Percentiles rank a stretch among this genome's conserved stretches.
phyloP scores from a whole-genome alignment of 371 early-diverging fungal genomes.

The Catenaria anguillulae region DNA sequence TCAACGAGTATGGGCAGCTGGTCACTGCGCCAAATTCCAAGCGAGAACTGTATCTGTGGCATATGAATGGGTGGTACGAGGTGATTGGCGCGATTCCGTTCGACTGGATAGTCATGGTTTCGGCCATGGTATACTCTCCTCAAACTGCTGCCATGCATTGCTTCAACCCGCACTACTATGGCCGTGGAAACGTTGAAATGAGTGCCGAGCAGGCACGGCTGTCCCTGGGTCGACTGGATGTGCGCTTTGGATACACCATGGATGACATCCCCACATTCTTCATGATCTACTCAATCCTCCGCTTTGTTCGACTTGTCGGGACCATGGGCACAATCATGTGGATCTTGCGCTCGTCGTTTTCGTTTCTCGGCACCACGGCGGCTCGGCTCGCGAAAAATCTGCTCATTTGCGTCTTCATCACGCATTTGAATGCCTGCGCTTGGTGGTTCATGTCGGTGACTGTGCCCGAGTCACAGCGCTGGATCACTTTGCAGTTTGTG shows the following conservation, averaged over 20 bases:
- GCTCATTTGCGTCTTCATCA: background rate
- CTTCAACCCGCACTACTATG: background rate
- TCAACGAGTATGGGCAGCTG: constrained; percentile 6
- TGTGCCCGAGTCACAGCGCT: background rate
- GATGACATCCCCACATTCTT: too few relatives aligned
- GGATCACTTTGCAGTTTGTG: too few relatives aligned
- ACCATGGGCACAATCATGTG: constrained; percentile 2
- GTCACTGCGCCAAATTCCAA: background rate
- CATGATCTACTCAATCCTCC: background rate
- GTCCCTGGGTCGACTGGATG: too few relatives aligned
- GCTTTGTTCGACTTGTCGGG: background rate
- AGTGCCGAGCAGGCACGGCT: too few relatives aligned
- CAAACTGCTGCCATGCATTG: background rate
- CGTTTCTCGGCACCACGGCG: background rate
- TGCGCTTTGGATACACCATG: too few relatives aligned
- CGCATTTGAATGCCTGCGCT: background rate
- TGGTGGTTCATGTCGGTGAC: background rate
- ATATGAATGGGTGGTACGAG: background rate
- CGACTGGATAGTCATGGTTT: background rate
- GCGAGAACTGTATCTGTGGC: background rate
- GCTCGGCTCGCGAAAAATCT: constrained; percentile 2
- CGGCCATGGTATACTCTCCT: background rate
- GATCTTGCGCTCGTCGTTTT: background rate
- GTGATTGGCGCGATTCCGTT: constrained; percentile 7
- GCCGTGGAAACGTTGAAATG: too few relatives aligned